Evolutionary conservation across 164 flowering plant species (phyloP).

Genomic region (Aristolochia californica): DNA sequence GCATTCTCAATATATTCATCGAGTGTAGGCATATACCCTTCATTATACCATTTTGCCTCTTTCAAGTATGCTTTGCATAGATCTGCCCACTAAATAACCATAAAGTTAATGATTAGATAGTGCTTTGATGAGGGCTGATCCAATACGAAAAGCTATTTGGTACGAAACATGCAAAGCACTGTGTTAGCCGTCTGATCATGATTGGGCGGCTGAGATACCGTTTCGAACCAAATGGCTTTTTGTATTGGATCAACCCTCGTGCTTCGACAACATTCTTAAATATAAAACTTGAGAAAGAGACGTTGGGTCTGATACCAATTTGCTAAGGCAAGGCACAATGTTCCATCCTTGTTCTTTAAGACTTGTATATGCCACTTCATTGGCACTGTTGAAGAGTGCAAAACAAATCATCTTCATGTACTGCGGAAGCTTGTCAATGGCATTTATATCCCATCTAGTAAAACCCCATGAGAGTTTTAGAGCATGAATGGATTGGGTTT

Average conservation of each 20-base stretch:
- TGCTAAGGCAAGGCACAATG: not conserved
- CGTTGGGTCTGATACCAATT: not conserved
- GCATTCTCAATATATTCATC: slow-evolving; percentile 38
- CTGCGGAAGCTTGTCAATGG: slow-evolving; percentile 1
- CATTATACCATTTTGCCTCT: slow-evolving; percentile 36
- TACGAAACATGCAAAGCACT: too few species aligned
- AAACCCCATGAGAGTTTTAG: not conserved
- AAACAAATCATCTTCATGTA: not conserved
- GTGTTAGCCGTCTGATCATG: too few species aligned
- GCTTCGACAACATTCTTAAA: too few species aligned
- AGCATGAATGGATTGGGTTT: not conserved
- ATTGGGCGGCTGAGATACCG: too few species aligned
- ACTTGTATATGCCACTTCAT: not conserved
- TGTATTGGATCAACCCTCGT: too few species aligned
- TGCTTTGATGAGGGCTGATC: not conserved
- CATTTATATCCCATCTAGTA: slow-evolving; percentile 5
- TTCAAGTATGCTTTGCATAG: slow-evolving; percentile 26
- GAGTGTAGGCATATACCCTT: slow-evolving; percentile 22
- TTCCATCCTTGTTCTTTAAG: too few species aligned
- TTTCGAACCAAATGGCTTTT: too few species aligned
- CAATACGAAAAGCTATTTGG: not conserved
- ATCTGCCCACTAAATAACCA: slow-evolving; percentile 32
- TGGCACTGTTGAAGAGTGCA: not conserved
- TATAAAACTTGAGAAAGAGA: too few species aligned
- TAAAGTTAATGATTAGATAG: not conserved